A percentile compares a stretch with the other conserved stretches of the same genome.
These are phyloP conservation scores for Trichoderma harzianum DNA, from an alignment of 2,329 filamentous ascomycete genomes.

Conservation along the genomic window DNA sequence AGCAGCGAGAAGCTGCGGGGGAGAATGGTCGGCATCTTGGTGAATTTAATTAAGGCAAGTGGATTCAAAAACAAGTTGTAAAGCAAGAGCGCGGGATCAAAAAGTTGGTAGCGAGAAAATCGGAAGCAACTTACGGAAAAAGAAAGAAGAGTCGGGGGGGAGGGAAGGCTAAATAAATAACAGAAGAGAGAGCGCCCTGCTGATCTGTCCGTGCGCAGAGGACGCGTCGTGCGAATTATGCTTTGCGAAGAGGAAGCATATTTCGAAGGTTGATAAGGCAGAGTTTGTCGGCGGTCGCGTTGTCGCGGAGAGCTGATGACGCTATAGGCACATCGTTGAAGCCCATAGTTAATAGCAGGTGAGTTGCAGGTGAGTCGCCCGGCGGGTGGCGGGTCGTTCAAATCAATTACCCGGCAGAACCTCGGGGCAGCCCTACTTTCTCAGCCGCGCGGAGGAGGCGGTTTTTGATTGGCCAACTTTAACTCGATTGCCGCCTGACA, in stretches of 20 bases:
- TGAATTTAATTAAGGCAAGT: neutral
- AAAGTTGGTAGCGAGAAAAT: too few species aligned
- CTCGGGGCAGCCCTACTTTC: neutral
- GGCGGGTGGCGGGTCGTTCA: neutral
- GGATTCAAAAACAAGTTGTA: too few species aligned
- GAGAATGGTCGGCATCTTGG: neutral
- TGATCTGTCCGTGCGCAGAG: neutral
- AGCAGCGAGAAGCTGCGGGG: neutral
- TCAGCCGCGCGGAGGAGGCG: neutral
- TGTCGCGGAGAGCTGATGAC: neutral
- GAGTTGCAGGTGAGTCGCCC: neutral
- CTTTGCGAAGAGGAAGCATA: neutral
- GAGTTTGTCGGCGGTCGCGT: neutral
- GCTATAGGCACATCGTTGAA: neutral
- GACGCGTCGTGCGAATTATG: neutral
- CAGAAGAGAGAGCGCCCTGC: neutral
- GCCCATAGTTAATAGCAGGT: neutral
- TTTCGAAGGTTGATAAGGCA: neutral
- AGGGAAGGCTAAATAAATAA: neutral
- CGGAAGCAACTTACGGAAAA: neutral
- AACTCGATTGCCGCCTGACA: neutral
- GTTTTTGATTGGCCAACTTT: neutral
- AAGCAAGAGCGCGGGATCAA: too few species aligned
- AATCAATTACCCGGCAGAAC: conserved; percentile 7
- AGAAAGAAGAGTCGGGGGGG: neutral